Percentiles rank a stretch among this genome's conserved stretches.
These are phyloP conservation scores for Parascedosporium putredinis DNA, from an alignment of 2,329 filamentous ascomycete species.

Conservation along the genomic window DNA sequence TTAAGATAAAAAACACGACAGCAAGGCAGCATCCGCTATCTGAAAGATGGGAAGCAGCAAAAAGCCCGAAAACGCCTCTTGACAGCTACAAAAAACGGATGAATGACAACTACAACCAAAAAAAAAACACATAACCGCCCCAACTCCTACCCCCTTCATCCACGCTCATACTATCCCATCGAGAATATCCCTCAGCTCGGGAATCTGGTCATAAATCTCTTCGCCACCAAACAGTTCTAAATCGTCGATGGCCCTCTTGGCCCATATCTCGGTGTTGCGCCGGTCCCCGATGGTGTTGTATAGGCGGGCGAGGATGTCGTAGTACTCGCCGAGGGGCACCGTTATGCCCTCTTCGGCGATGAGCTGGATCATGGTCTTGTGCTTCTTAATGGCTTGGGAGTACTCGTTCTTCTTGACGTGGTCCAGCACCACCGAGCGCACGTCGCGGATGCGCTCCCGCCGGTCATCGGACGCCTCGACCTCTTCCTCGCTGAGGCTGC, in stretches of 20 bases:
- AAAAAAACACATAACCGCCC: not conserved
- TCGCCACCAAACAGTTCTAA: constrained; percentile 3
- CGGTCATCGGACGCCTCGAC: constrained; percentile 21
- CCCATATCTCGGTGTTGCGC: constrained; percentile 1
- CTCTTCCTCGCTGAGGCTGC: constrained; percentile 16
- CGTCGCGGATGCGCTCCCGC: constrained; percentile 15
- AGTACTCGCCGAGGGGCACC: constrained; percentile 18
- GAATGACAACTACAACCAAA: not conserved
- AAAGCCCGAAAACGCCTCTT: no score
- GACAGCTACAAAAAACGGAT: no score
- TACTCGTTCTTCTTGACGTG: constrained; percentile 16
- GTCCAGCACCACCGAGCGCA: constrained; percentile 16
- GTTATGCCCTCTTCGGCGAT: constrained; percentile 17
- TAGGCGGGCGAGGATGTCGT: constrained; percentile 17
- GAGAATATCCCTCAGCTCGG: not conserved
- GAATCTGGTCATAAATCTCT: constrained; percentile 4
- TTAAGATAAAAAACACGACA: no score
- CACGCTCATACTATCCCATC: not conserved
- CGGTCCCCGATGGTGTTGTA: constrained; percentile 1
- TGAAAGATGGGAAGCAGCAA: no score
- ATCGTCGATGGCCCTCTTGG: constrained; percentile 3
- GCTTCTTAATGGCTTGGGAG: constrained; percentile 15
- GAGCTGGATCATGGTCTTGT: constrained; percentile 16
- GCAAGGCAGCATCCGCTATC: no score
- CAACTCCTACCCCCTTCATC: no score